Base-by-base conservation (phyloP, 441 rosid genomes). In the Flueggea neowawraea region DNA sequence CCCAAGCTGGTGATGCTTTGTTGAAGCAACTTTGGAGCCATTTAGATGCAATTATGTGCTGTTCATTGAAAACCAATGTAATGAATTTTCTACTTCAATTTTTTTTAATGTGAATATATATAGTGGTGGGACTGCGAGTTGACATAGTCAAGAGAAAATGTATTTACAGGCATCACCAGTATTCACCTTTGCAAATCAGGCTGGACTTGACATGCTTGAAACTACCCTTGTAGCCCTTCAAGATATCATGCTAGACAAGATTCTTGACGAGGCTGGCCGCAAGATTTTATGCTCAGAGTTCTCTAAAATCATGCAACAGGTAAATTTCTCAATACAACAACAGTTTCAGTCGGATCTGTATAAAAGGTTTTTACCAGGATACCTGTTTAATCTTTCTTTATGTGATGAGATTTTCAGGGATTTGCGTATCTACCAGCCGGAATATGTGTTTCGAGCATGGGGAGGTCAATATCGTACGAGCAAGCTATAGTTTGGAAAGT, bases 191-290 rank as follows among this genome's bases (percentile, higher is more conserved):
- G 91, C 96, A 15, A 92, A 92, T 82, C 97, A 90, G 77, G 90
- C 96, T n/a, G 98, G 98, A 58, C 81, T 92, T 5, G 94, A 90
- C 81, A 92, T 92, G 97, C 94, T 92, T 8, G 98, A 92, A 82
- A 92, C 98, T 2, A 90, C 98, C 12, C 85, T 92, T 7, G 87
- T 92, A 22, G 89, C 95, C 22, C 97, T 90, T 68, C 98, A 92
- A 74, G 98, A 90, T 75, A 88, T 92, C 48, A 86, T 86, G 90
- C 83, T 92, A 14, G 98, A 92, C 82, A 92, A 90, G 80, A 86
- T 86, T 56, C 89, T 92, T 0, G 87, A 88, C 15, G 97, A 88
- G 68, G 75, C 84, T 53, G 96, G 97, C 39, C 79, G 88, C 49
- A 92, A 90, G 82, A 67, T 75, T 61, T 88, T 92, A 16, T 92